Base-by-base conservation (phyloP, 129 eudicot species). In the Chrysanthemum seticuspe region DNA sequence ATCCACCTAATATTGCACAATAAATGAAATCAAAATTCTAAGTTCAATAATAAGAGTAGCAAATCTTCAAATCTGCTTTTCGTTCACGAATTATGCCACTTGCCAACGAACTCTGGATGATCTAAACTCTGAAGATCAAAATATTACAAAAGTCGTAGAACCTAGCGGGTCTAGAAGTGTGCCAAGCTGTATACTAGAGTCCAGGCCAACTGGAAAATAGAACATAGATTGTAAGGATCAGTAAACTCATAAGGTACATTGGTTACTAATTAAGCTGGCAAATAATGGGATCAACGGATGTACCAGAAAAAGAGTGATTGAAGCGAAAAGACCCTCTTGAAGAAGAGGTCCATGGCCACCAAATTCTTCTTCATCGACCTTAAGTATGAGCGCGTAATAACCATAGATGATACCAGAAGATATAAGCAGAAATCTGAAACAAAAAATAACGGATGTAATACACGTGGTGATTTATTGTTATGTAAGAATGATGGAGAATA, bases 331-430 rank as follows among this genome's bases (percentile, higher is more conserved):
- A 5, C 98, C 98, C 87, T 94, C 98, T 58, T 94, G 98, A 29
- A 94, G 97, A 62, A 94, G 98, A 65, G 98, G 82, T 45, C 96
- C 93, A 70, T 90, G 98, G 25, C 98, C 98, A 15, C 98, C 97
- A 73, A 87, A 90, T 66, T 94, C 98, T 86, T 94, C 98, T 86
- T 94, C 97, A 62, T 94, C 98, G 66, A 94, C 72, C 78, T 90
- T 88, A 11, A 94, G 84, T 79, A 94, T 67, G 72, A 85, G 44
- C 4, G 88, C 98, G 71, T 94, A 94, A 80, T 94, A 94, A 19
- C 91, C 89, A 31, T 94, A 94, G 62, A 94, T 76, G 11, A 94
- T 88, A 67, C 83, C 93, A n/a, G 98, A 80, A 19, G 98, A 90
- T 57, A 94, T 69, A n/a, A 75, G 80, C 74, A 90, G 48, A 74